Percentiles rank a stretch among this genome's conserved stretches.
Conservation (phyloP, 176 grass and related monocot genomes). For the Aegilops longissima region DNA sequence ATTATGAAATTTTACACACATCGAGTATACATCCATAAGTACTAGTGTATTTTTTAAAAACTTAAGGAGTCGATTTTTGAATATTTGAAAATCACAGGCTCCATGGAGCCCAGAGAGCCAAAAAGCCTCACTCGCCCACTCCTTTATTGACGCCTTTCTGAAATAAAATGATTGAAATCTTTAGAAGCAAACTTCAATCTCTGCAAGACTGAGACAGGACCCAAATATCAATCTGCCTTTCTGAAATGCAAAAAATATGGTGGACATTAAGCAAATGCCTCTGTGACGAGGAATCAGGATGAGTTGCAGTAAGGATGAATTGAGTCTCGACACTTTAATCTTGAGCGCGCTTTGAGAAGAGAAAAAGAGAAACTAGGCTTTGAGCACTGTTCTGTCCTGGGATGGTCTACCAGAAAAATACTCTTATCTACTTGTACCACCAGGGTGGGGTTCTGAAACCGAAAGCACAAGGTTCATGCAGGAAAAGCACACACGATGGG, state of each 20-base stretch:
- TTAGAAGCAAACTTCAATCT: constrained; percentile 19
- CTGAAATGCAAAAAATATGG: constrained; percentile 16
- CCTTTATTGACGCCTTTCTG: too few species aligned
- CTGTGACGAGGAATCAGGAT: constrained; percentile 1
- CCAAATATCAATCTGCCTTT: constrained; percentile 42
- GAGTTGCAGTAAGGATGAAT: neutral
- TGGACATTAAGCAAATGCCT: neutral
- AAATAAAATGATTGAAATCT: too few species aligned
- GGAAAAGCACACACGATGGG: neutral
- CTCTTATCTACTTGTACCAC: neutral
- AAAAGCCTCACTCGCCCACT: too few species aligned
- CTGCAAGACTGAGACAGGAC: constrained; percentile 42
- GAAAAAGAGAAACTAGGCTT: neutral
- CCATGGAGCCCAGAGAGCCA: too few species aligned
- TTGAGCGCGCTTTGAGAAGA: neutral
- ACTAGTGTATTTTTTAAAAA: too few species aligned
- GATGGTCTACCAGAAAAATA: neutral
- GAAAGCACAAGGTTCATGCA: neutral
- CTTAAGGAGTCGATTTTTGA: too few species aligned
- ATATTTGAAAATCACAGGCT: too few species aligned
- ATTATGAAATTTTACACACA: too few species aligned
- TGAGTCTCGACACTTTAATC: neutral
- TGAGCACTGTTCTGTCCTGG: neutral
- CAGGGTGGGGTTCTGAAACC: neutral
- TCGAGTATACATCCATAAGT: too few species aligned